phyloP scores from a whole-genome alignment of 345 rosid species.

The Capsella bursapastoris region DNA sequence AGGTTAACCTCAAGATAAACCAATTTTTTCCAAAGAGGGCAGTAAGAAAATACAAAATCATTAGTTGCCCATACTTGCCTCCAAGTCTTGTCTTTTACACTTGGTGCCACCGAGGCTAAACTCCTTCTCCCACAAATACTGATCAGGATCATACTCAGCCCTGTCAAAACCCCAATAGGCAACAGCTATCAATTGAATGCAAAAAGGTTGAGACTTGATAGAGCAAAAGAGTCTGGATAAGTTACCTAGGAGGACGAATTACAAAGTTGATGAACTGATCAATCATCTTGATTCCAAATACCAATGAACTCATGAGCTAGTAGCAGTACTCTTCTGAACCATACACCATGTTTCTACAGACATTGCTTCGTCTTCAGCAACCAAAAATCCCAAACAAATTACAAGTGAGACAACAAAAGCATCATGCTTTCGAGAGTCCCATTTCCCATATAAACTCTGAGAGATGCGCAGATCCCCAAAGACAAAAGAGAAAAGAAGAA shows the following conservation, averaged over 20 bases:
- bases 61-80: conserved; percentile 76
- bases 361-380: conserved; percentile 27
- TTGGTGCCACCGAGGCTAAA: conserved; percentile 80
- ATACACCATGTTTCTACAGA: conserved; percentile 24
- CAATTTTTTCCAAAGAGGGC: neutral
- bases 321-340: conserved; percentile 27
- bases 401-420: conserved; percentile 29
- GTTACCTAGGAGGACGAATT: conserved; percentile 95
- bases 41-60: neutral
- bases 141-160: conserved; percentile 92
- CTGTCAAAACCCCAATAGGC: conserved; percentile 43
- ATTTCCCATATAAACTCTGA: conserved; percentile 27
- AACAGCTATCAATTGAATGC: conserved; percentile 28
- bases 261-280: conserved; percentile 98
- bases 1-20: conserved; percentile 19
- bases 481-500: conserved; percentile 11
- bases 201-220: conserved; percentile 14
- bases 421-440: conserved; percentile 32
- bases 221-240: neutral
- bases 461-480: conserved; percentile 36
- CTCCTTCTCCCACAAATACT: conserved; percentile 88
- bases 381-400: conserved; percentile 1
- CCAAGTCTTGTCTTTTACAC: conserved; percentile 87
- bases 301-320: conserved; percentile 36
- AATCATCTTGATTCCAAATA: conserved; percentile 60